Conservation (phyloP, 2,329 filamentous ascomycete genomes). For the Zopfia rhizophila region DNA sequence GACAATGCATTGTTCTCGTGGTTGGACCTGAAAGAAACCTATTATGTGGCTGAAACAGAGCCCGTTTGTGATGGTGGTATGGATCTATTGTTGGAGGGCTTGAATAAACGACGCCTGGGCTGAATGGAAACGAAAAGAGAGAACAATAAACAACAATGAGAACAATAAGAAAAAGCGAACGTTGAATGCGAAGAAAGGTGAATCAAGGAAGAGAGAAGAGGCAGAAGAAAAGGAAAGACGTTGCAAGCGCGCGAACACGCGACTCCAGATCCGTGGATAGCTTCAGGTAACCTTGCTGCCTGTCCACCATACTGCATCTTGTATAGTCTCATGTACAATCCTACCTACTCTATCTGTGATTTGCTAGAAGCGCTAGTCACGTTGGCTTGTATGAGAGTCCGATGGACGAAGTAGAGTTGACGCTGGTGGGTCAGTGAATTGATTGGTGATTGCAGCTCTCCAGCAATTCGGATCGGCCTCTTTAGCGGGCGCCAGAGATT, state of each 20-base stretch:
- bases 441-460: conserved; percentile 45
- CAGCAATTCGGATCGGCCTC: conserved; percentile 33
- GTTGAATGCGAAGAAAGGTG: conserved; percentile 8
- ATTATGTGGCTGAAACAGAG: conserved; percentile 36
- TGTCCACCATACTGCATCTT: conserved; percentile 39
- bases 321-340: conserved; percentile 35
- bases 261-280: conserved; percentile 37
- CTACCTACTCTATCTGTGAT: conserved; percentile 30
- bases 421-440: conserved; percentile 30
- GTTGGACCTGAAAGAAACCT: conserved; percentile 16
- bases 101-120: conserved; percentile 24
- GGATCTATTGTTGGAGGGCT: conserved; percentile 32
- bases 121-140: conserved; percentile 23
- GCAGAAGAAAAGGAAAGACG: conserved; percentile 7
- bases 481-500: conserved; percentile 51
- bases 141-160: background rate
- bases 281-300: conserved; percentile 31
- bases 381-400: conserved; percentile 34
- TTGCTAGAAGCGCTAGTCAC: conserved; percentile 37
- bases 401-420: conserved; percentile 37
- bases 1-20: conserved; percentile 39
- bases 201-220: conserved; percentile 27
- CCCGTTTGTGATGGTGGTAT: conserved; percentile 38
- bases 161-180: conserved; percentile 2
- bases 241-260: conserved; percentile 36